Evolutionary conservation across 257 asterid genomes (phyloP).

Genomic region (Nicotiana tomentosiformis): DNA sequence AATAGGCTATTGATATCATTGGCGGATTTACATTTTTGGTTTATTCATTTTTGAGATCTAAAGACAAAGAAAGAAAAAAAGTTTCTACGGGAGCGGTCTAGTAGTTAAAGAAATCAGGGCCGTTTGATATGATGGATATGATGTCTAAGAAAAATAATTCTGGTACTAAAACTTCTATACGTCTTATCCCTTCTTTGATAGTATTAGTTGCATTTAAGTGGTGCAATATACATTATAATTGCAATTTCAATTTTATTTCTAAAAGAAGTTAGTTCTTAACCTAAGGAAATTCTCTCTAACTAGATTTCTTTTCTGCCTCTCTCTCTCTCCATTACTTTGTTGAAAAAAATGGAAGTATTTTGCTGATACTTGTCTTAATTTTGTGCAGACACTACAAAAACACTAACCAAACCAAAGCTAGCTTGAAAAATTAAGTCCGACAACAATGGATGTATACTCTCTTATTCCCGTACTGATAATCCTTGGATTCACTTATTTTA

Average conservation of each 20-base stretch:
- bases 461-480: not conserved
- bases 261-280: too few species aligned
- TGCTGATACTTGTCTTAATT: not conserved
- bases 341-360: not conserved
- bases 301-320: too few species aligned
- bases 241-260: too few species aligned
- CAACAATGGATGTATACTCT: not conserved
- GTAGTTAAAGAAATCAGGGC: too few species aligned
- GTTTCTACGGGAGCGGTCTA: not conserved
- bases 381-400: not conserved
- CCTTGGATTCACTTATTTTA: not conserved
- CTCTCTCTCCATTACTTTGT: too few species aligned
- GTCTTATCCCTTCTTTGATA: too few species aligned
- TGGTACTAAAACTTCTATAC: accelerated
- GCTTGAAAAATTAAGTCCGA: not conserved
- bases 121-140: too few species aligned
- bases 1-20: not conserved
- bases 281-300: too few species aligned
- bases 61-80: too few species aligned
- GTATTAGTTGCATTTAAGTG: too few species aligned
- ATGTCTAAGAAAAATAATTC: too few species aligned
- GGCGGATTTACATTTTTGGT: not conserved
- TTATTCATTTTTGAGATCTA: not conserved
- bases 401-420: not conserved
- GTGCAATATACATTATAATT: too few species aligned